Conservation (phyloP, 441 rosid genomes). For the Gossypium trilobum region DNA sequence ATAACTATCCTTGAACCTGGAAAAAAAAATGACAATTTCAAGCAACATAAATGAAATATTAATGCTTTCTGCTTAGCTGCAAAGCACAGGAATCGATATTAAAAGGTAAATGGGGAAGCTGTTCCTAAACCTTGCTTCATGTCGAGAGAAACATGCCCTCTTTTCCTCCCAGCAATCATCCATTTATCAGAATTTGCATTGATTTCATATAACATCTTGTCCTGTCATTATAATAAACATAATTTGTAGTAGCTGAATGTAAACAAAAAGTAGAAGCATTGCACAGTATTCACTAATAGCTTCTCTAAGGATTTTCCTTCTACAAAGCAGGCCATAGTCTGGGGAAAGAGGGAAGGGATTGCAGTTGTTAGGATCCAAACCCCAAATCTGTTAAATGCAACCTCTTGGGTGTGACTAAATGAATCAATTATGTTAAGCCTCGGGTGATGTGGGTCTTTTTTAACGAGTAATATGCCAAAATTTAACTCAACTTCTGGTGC, state of each 20-base stretch:
- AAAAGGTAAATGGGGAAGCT: background rate
- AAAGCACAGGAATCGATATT: background rate
- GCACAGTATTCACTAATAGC: background rate
- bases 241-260: background rate
- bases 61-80: background rate
- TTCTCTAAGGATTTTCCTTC: background rate
- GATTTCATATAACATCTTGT: conserved; percentile 78
- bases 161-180: conserved; percentile 98
- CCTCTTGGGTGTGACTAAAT: background rate
- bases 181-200: conserved; percentile 67
- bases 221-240: conserved; percentile 31
- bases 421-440: background rate
- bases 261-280: background rate
- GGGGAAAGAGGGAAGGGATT: background rate
- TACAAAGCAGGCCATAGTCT: background rate
- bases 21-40: background rate
- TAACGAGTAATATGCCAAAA: background rate
- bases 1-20: conserved; percentile 75
- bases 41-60: background rate
- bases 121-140: conserved; percentile 48
- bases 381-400: background rate
- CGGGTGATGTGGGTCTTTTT: background rate
- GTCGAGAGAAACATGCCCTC: conserved; percentile 69
- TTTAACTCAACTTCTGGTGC: background rate
- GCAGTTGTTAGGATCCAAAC: background rate